phyloP scores from a whole-genome alignment of 2,329 filamentous ascomycete species.

The Curvularia lunata region DNA sequence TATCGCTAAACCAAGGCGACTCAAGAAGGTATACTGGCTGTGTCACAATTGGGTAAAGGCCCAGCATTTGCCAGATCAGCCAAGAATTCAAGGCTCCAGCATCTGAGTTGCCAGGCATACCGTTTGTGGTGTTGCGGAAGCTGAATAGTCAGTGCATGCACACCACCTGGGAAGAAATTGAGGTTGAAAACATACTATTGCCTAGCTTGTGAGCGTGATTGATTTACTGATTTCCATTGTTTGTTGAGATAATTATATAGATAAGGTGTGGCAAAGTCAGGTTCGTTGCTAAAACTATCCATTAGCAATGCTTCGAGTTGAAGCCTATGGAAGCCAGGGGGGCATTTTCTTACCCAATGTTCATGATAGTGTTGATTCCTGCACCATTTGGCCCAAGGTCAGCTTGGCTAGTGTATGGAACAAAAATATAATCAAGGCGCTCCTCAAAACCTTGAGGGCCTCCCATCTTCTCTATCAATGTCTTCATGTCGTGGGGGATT shows the following conservation, averaged over 20 bases:
- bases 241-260: constrained; percentile 54
- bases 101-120: constrained; percentile 53
- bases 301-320: not conserved
- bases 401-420: constrained; percentile 41
- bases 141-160: not conserved
- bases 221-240: constrained; percentile 48
- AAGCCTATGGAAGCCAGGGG: not conserved
- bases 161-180: not conserved
- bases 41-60: constrained; percentile 62
- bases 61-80: constrained; percentile 56
- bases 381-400: constrained; percentile 46
- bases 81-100: constrained; percentile 56
- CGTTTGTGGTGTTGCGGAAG: constrained; percentile 33
- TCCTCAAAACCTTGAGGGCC: constrained; percentile 41
- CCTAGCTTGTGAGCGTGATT: constrained; percentile 36
- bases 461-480: constrained; percentile 49
- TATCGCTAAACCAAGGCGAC: constrained; percentile 51
- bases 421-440: constrained; percentile 49
- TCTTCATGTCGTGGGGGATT: constrained; percentile 48
- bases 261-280: constrained; percentile 69
- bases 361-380: constrained; percentile 59
- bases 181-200: constrained; percentile 33
- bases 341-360: constrained; percentile 30
- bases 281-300: constrained; percentile 64
- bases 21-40: constrained; percentile 70